Percentiles rank a stretch among this genome's conserved stretches.
These are phyloP conservation scores for Tolypocladium ophioglossoides DNA, from an alignment of 2,329 filamentous ascomycete species.

Conservation along the genomic window DNA sequence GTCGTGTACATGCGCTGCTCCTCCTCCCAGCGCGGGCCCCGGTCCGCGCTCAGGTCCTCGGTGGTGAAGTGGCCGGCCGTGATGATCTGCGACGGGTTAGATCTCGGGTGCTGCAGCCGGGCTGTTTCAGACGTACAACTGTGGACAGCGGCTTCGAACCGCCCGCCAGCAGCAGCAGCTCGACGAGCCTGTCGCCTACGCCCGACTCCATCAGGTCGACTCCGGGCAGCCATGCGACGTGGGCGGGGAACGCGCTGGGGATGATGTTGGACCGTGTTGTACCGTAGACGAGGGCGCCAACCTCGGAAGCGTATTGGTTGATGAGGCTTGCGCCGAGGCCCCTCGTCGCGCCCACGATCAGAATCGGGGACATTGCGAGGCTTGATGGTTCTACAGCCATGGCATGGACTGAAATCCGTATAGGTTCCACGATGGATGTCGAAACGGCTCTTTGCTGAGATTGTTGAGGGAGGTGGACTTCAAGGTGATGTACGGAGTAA, in stretches of 20 bases:
- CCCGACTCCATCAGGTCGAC: slow-evolving; percentile 43
- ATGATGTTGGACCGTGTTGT: slow-evolving; percentile 40
- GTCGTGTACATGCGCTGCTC: slow-evolving; percentile 63
- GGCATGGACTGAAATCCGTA: too few relatives aligned
- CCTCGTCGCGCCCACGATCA: slow-evolving; percentile 58
- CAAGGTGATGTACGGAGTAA: background rate
- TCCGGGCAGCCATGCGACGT: slow-evolving; percentile 45
- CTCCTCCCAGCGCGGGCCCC: slow-evolving; percentile 52
- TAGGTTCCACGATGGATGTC: too few relatives aligned
- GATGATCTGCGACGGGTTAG: slow-evolving; percentile 38
- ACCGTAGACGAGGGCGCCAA: slow-evolving; percentile 42
- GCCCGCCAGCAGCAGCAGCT: slow-evolving; percentile 22
- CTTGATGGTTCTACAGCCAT: too few relatives aligned
- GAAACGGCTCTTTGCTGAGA: background rate
- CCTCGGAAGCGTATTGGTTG: slow-evolving; percentile 41
- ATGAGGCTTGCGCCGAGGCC: slow-evolving; percentile 54
- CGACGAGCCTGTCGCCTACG: slow-evolving; percentile 36
- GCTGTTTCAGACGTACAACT: slow-evolving; percentile 23
- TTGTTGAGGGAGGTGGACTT: background rate
- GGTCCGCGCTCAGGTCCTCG: slow-evolving; percentile 45
- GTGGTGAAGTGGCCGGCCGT: slow-evolving; percentile 59
- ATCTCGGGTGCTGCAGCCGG: background rate
- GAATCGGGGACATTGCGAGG: slow-evolving; percentile 33
- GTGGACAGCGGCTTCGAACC: slow-evolving; percentile 27
- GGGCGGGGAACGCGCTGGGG: slow-evolving; percentile 29